Conservation (phyloP, 2,329 filamentous ascomycete species). For the Clarireedia sp. region DNA sequence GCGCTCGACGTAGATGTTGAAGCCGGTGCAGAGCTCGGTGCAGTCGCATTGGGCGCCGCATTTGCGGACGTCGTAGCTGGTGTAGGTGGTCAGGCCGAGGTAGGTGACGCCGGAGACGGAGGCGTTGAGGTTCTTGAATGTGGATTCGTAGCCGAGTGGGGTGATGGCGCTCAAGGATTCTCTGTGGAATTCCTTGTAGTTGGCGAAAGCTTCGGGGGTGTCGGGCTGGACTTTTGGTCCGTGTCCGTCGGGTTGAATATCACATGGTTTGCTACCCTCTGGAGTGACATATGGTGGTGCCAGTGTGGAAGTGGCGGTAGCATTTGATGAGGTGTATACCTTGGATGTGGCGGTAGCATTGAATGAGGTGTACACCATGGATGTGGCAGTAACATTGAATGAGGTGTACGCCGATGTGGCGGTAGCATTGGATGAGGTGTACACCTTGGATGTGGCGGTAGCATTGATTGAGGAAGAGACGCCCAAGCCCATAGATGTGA, state of each 20-base stretch:
- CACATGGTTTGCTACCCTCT: background rate
- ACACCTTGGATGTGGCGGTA: too few species aligned
- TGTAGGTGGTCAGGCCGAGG: slow-evolving; percentile 23
- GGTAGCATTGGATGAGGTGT: too few species aligned
- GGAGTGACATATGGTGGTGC: background rate
- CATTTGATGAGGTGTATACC: background rate
- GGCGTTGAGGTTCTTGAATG: slow-evolving; percentile 27
- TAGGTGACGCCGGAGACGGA: slow-evolving; percentile 18
- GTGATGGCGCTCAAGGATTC: slow-evolving; percentile 21
- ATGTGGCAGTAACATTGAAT: too few species aligned
- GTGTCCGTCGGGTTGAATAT: slow-evolving; percentile 18
- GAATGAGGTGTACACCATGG: too few species aligned
- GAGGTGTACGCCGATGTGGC: too few species aligned
- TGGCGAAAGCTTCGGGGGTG: slow-evolving; percentile 28
- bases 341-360: too few species aligned
- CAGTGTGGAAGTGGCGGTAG: background rate
- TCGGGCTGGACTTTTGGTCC: slow-evolving; percentile 30
- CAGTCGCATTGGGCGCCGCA: slow-evolving; percentile 23
- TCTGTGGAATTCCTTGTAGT: slow-evolving; percentile 15
- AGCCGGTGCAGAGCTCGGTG: slow-evolving; percentile 22
- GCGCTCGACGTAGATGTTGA: slow-evolving; percentile 31
- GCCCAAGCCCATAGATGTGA: too few species aligned
- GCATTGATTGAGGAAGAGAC: too few species aligned
- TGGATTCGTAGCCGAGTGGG: slow-evolving; percentile 28
- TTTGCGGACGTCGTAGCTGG: slow-evolving; percentile 22